Percentiles rank a stretch among this genome's conserved stretches.
These are phyloP conservation scores for Dendrobium catenatum DNA, from an alignment of 106 monocot genomes.

Conservation along the genomic window DNA sequence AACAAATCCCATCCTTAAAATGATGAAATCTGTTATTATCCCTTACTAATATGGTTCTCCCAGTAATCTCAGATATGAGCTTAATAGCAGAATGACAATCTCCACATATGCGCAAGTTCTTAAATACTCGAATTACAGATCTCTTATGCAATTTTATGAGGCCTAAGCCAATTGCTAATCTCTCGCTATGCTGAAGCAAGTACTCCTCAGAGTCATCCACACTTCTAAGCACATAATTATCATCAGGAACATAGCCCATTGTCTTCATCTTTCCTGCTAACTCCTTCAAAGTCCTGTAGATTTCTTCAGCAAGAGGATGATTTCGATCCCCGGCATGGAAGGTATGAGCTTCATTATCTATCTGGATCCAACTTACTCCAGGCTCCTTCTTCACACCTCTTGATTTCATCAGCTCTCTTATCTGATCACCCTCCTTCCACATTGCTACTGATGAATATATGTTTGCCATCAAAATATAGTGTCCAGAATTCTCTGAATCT, in stretches of 20 bases:
- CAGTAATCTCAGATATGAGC: constrained; percentile 5
- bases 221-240: constrained; percentile 14
- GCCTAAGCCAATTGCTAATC: constrained; percentile 5
- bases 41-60: constrained; percentile 8
- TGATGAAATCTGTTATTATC: not conserved
- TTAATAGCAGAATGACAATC: constrained; percentile 16
- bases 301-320: constrained; percentile 19
- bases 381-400: constrained; percentile 28
- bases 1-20: not conserved
- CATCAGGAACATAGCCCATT: constrained; percentile 15
- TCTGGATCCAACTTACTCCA: constrained; percentile 26
- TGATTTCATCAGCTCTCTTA: constrained; percentile 18
- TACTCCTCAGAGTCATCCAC: constrained; percentile 8
- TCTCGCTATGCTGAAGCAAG: constrained; percentile 10
- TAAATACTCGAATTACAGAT: constrained; percentile 5
- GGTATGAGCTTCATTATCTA: constrained; percentile 6
- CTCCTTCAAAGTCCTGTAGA: constrained; percentile 13
- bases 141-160: not conserved
- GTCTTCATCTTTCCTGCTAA: constrained; percentile 13
- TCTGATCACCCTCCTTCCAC: constrained; percentile 18
- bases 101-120: constrained; percentile 13
- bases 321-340: constrained; percentile 20
- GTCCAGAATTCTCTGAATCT: constrained; percentile 29
- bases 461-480: constrained; percentile 38
- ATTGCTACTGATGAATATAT: constrained; percentile 21